Evolutionary conservation across 345 rosid species (phyloP), one percentile per base, ranked within the genome.

Genomic region (Boechera retrofracta): DNA sequence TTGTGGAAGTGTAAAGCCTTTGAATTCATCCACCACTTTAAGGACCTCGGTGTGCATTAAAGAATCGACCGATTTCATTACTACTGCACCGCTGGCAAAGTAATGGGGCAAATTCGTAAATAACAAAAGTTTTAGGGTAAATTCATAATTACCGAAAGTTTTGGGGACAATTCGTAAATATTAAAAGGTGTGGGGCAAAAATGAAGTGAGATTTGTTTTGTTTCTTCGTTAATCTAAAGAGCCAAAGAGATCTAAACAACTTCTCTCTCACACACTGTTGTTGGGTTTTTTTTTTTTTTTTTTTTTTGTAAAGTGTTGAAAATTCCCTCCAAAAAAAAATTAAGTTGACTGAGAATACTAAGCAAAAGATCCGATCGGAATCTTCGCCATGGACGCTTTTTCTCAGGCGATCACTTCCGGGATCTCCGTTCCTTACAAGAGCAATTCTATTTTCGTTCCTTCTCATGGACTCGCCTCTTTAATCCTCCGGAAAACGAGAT

Each of bases 381-480:
- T 52, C 31, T 69, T 33, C 64, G 73, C 75, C 68, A 87, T 87
- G 90, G 85, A 83, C 10, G 26, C 84, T 73, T 81, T 87, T 58
- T 64, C 72, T 36, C 71, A 7, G 44, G 33, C 65, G 53, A 71
- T 77, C 31, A 49, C 5, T 72, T 12, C 83, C 29, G 12, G 39
- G 73, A 24, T 79, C 60, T 16, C 47, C 5, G 38, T 65, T 57
- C 67, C 54, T 24, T 31, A 33, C 71, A 63, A 31, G 0, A 58
- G 36, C 11, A 39, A 2, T 15, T 62, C 62, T 36, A 39, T 21
- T 44, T 71, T 56, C 74, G 11, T 24, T 28, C 72, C 64, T 10
- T 58, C 52, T 49, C 53, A 71, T 47, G 79, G 85, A 59, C 57
- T 77, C 80, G 21, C 70, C 48, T 75, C 86, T 2, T 57, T 72